Conservation (phyloP, 2,329 filamentous ascomycete genomes). For the Venturia carpophila region DNA sequence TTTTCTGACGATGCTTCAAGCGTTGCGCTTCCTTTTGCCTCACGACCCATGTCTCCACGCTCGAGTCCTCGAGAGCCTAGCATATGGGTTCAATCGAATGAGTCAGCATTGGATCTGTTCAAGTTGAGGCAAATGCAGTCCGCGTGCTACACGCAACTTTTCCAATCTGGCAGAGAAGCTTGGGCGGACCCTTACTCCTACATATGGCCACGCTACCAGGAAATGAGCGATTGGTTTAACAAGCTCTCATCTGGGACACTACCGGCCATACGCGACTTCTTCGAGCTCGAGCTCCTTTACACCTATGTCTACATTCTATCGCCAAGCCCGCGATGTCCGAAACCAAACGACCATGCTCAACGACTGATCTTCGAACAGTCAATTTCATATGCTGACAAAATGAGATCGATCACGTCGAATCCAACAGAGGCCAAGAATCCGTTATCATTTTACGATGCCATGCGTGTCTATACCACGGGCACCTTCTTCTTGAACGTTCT, state of each 20-base stretch:
- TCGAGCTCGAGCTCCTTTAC: conserved; percentile 83
- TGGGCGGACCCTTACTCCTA: conserved; percentile 61
- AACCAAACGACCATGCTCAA: conserved; percentile 68
- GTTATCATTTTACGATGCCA: conserved; percentile 79
- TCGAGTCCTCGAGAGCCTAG: conserved; percentile 41
- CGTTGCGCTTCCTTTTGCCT: conserved; percentile 62
- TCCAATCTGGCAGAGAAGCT: conserved; percentile 65
- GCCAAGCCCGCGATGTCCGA: conserved; percentile 65
- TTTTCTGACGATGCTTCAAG: conserved; percentile 85
- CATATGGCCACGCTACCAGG: conserved; percentile 66
- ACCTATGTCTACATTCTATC: conserved; percentile 86
- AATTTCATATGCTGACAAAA: conserved; percentile 69
- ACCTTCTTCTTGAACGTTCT: conserved; percentile 51
- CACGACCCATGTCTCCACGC: conserved; percentile 31
- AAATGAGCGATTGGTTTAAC: conserved; percentile 75
- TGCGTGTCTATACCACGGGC: conserved; percentile 68
- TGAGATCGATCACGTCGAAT: conserved; percentile 3
- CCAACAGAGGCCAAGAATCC: conserved; percentile 29
- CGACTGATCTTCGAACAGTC: conserved; percentile 79
- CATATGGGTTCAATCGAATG: conserved; percentile 51
- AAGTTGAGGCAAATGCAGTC: conserved; percentile 81
- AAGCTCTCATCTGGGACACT: conserved; percentile 61
- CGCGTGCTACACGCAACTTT: conserved; percentile 79
- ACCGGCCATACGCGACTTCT: conserved; percentile 61
- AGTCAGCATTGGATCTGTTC: conserved; percentile 70